Evolutionary conservation across 768 basidiomycete species (phyloP), one percentile per base, ranked within the genome.

Genomic region (Floccularia luteovirens): DNA sequence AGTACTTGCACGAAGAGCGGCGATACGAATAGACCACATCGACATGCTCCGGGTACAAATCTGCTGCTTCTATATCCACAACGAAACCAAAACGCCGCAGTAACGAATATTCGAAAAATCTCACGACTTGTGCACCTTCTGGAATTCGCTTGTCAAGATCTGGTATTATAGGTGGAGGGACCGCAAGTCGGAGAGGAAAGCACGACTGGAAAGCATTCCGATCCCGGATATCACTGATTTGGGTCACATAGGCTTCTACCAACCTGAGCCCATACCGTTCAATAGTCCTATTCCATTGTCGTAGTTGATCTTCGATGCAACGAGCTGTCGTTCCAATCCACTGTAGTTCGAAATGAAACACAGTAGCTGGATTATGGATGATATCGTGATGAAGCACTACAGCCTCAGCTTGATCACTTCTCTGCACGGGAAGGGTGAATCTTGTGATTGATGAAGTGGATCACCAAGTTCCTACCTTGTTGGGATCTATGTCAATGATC

Each of bases 261-360:
- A 99, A 77, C 56, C 79, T 88, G 41, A 98, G 67, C 2, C 94
- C 94, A 45, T 91, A 91, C 37, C 82, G 74, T 46, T 94, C 92
- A 32, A 93, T 88, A 3, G 76, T 72, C 28, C 87, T 71, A 41
- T 75, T 77, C 86, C 91, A 92, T 38, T 75, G 71, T 27, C 84
- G 77, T 17, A 96, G 69, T 38, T 84, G 74, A 48, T 94, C 91
- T 47, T 97, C 93, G 38, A 98, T 86, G 46, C 82, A 83, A 16
- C 88, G 77, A 17, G 92, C 90, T 1, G 91, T 92, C 1, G 92
- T 86, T 2, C 90, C 92, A 28, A 98, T 83, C 94, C 96, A 99
- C 45, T 94, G 89, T 21, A 99, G 69, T 59, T 99, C 93, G 51
- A 98, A 92, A 59, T 98, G 94, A 63, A 96, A 96, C 43, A 87